Base-by-base conservation (phyloP, 2,329 filamentous ascomycete genomes). In the Fusarium domesticum region DNA sequence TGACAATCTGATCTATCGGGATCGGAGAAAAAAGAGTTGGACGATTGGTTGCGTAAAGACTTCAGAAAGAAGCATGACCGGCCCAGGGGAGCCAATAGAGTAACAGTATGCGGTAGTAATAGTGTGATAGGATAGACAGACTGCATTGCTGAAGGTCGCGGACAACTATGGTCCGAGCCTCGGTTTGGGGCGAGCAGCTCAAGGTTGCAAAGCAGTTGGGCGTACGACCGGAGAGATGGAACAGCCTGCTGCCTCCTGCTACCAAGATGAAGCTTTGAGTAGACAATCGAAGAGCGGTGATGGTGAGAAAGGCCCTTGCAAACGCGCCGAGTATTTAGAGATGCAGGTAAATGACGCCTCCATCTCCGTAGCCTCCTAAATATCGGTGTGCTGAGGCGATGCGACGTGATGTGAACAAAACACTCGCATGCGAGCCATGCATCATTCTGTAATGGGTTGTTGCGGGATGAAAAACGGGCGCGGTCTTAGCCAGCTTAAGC, bases 301-400 rank as follows among this genome's bases (percentile, higher is more conserved):
- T 53, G 43, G 17, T n/a, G 32, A 28, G 12, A 25, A 50, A 8
- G 31, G 31, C 31, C 11, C 5, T 15, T 33, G 23, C 23, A 28
- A 28, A 28, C 4, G 7, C 10, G 14, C 3, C 14, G 23, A 28
- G 14, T 28, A 28, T 28, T 3, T 20, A 45, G 39, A 33, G 42
- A n/a, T 40, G 42, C 23, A 28, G 3, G 23, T 28, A 10, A 28
- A 28, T 28, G 23, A 28, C 23, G 14, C 23, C 23, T 28, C 14
- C 23, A 28, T 5, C 8, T 28, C 10, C 23, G 23, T 12, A 28
- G 14, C 4, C 14, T 28, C 14, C 14, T 39, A 55, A 55, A 53
- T 42, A 48, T 55, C 52, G 52, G 51, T 55, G 52, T 55, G 50
- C 40, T n/a, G 34, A 36, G 3, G 41, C 42, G 37, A 43, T 39